These are phyloP conservation scores for Isatis tinctoria DNA, from an alignment of 345 rosid genomes.

Conservation along the genomic window DNA sequence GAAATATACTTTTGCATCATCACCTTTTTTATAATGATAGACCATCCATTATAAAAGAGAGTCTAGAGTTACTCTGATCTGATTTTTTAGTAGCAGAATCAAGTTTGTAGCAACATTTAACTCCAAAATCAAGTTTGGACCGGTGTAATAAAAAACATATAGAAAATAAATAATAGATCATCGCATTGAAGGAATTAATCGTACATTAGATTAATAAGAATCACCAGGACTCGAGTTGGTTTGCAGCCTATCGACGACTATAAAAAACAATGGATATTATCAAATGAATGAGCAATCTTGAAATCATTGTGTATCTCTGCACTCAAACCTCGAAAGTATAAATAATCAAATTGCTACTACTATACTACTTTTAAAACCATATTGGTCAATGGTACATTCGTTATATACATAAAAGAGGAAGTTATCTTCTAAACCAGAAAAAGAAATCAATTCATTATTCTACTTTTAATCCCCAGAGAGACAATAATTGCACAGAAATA, in stretches of 20 bases:
- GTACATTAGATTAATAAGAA: not conserved
- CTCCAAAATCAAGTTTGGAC: not conserved
- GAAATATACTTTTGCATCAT: not conserved
- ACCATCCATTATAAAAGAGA: not conserved
- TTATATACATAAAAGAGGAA: not conserved
- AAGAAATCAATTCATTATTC: too few species aligned
- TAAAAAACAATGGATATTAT: not conserved
- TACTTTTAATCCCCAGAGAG: not conserved
- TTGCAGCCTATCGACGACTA: not conserved
- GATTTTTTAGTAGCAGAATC: not conserved
- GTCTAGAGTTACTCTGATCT: not conserved
- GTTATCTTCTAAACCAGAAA: not conserved
- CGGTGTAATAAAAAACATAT: not conserved
- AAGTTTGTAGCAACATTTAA: not conserved
- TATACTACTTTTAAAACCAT: not conserved
- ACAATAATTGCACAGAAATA: not conserved
- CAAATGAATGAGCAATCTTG: not conserved
- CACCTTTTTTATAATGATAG: not conserved
- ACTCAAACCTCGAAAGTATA: not conserved
- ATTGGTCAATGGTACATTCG: not conserved
- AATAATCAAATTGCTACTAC: not conserved
- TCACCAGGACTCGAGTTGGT: not conserved
- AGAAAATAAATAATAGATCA: not conserved
- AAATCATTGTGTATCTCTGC: not conserved
- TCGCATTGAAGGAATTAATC: not conserved